Base-by-base conservation (phyloP, 2,329 filamentous ascomycete species). In the Fusarium avenaceum region DNA sequence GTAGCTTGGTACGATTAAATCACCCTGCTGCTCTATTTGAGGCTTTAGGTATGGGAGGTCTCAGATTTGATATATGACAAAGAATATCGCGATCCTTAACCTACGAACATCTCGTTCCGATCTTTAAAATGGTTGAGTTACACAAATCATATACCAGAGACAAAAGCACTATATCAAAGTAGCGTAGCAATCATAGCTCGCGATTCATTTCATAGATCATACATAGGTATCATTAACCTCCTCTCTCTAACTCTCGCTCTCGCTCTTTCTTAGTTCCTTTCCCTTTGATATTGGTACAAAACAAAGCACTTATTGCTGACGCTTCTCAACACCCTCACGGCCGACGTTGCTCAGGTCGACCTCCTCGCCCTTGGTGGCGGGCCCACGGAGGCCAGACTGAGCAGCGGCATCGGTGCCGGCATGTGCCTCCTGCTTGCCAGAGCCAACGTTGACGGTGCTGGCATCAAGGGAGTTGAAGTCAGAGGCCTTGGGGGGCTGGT, bases 381-480 rank as follows among this genome's bases (percentile, higher is more conserved):
- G 87, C 59, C 82, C 88, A 20, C 86, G 82, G 50, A 91, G 79
- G 9, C 87, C 88, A 24, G 82, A 79, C 35, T 83, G 79, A 14
- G 85, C 80, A 4, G 78, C 82, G 20, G 78, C 78, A 39, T 81
- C 83, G 1, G 82, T 83, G 6, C 87, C 86, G 45, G 89, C 79
- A 64, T 86, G 83, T 52, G 81, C 85, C 69, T 85, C 77, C n/a
- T 62, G 48, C 62, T 84, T 79, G 20, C 90, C 90, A 35, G 89
- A 87, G 67, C 90, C 90, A 47, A 92, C 88, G 75, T 92, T 91
- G 75, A 92, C 89, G 57, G 82, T 92, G 65, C 86, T 81, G 32
- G 84, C 84, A 73, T 95, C 91, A 50, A 86, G 83, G 0, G 90
- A 92, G 77, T 94, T 89, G 85, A 89, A 94, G 83, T 96, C 92